A percentile compares a stretch with the other conserved stretches of the same genome.
phyloP scores from a whole-genome alignment of 768 basidiomycete species.

The Hemileccinum rubropunctum region DNA sequence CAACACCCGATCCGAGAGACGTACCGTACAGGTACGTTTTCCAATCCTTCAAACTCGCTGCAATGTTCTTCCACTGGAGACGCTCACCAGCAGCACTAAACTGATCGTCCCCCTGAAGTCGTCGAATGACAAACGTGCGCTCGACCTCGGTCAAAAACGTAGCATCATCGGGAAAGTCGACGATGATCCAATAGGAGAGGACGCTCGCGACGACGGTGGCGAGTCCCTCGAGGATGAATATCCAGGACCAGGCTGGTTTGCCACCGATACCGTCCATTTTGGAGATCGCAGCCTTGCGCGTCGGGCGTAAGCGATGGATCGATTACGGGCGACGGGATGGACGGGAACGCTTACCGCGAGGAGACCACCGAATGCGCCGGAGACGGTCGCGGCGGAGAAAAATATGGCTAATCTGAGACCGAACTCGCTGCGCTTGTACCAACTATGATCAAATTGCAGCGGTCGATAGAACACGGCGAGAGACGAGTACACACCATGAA shows the following conservation, averaged over 20 bases:
- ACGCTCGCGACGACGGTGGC: constrained; percentile 63
- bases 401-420: constrained; percentile 64
- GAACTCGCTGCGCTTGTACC: constrained; percentile 73
- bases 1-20: background rate
- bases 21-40: constrained; percentile 57
- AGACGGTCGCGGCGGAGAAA: constrained; percentile 75
- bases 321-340: too few species aligned
- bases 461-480: background rate
- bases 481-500: constrained; percentile 51
- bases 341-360: constrained; percentile 48
- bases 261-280: constrained; percentile 71
- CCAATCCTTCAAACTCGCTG: constrained; percentile 61
- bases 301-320: too few species aligned
- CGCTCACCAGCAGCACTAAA: constrained; percentile 72
- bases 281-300: constrained; percentile 52
- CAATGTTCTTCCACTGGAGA: constrained; percentile 56
- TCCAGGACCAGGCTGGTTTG: constrained; percentile 67
- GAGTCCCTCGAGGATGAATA: constrained; percentile 74
- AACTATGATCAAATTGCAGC: constrained; percentile 28
- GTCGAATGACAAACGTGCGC: constrained; percentile 59
- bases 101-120: constrained; percentile 65
- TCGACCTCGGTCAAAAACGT: constrained; percentile 74
- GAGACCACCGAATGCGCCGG: constrained; percentile 80
- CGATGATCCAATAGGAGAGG: constrained; percentile 71
- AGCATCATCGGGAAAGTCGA: constrained; percentile 82